Base-by-base conservation (phyloP, 2,329 filamentous ascomycete genomes). In the Clonostachys sp. region DNA sequence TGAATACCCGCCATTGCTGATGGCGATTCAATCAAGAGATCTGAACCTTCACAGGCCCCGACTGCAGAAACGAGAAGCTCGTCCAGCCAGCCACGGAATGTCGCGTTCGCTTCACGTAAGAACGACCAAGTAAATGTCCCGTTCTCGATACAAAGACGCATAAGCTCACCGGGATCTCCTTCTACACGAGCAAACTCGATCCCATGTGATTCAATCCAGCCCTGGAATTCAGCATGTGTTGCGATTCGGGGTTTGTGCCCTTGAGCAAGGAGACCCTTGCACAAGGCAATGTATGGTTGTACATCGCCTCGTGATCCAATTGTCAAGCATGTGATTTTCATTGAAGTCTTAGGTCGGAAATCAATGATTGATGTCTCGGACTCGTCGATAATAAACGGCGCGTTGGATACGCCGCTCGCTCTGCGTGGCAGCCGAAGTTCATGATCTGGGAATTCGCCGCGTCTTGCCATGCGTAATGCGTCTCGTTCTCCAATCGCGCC, bases 1-100 rank as follows among this genome's bases (percentile, higher is more conserved):
- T 99, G 94, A 46, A 99, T 96, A 24, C 94, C 94, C 1, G 87
- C 91, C 94, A 99, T 99, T 13, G 94, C 91, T 48, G 89, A 95
- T 0, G 94, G 94, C 42, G 89, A 95, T 64, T 99, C 94, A 51
- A 99, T 96, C 38, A 99, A 74, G 34, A 99, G 72, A 62, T 99
- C 92, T 2, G 87, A 87, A 20, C 85, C 87, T 64, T 96, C 83
- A 59, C 92, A 97, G 2, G 90, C 90, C 41, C 71, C 67, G 83
- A 87, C 97, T 1, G 91, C 85, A 14, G 90, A 91, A 14, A 77
- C 78, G 35, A 96, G 81, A 18, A 99, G 78, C 41, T 90, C 87
- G 57, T 97, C 91, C 16, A 99, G 84, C 91, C 94, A 99, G n/a
- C 84, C 86, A 46, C 94, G 86, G 67, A 97, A 96, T 56, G 89